These are phyloP conservation scores for Zygosaccharomyces gambellarensis DNA, from an alignment of 805 yeast genomes.

Conservation along the genomic window DNA sequence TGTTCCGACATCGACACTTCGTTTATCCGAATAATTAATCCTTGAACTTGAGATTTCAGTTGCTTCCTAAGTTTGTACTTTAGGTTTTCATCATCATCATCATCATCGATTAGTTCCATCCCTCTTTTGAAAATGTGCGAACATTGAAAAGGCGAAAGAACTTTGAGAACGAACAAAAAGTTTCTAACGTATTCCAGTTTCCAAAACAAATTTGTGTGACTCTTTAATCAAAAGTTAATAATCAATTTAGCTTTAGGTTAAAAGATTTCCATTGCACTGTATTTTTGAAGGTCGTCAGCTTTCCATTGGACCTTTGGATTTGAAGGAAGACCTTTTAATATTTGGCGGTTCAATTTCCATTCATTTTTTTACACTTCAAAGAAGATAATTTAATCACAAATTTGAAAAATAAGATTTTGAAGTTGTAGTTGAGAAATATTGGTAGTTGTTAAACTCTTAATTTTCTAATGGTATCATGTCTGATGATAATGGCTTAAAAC, in stretches of 20 bases:
- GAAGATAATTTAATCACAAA: background rate
- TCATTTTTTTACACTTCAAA: no score
- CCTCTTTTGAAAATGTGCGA: constrained; percentile 5
- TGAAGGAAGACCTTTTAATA: background rate
- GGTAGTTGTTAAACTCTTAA: background rate
- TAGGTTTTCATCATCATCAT: background rate
- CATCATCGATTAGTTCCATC: background rate
- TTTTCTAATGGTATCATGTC: constrained; percentile 28
- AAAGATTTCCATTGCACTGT: background rate
- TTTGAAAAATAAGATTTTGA: background rate
- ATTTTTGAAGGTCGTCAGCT: background rate
- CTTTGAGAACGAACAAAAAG: background rate
- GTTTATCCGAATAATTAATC: background rate
- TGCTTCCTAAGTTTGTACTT: background rate
- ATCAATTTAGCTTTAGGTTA: background rate
- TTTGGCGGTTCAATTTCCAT: background rate
- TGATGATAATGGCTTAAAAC: constrained; percentile 56
- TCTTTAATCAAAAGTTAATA: background rate
- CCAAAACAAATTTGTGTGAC: background rate
- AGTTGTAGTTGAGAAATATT: background rate
- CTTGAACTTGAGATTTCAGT: background rate
- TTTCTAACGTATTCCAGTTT: background rate
- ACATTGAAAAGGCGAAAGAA: background rate
- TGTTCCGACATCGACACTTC: background rate
- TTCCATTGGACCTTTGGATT: background rate